Base-by-base conservation (phyloP, 2,329 filamentous ascomycete species). In the Neofusicoccum kwambonambiense region DNA sequence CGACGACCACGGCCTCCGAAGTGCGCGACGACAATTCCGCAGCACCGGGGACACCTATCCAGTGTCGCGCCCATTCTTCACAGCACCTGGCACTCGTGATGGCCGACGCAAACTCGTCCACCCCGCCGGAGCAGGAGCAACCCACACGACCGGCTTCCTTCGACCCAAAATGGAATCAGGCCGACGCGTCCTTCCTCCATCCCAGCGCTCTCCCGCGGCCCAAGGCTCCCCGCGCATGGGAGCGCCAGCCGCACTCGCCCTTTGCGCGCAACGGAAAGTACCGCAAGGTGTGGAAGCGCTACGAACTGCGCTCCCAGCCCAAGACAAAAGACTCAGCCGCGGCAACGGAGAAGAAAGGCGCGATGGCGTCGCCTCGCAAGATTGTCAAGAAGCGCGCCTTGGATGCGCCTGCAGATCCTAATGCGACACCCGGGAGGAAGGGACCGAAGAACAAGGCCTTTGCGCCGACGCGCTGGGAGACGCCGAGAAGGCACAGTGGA, bases 231-330 rank as follows among this genome's bases (percentile, higher is more conserved):
- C 79, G 81, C 52, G 82, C 75, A 52, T 84, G 81, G 81, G 82
- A 84, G 64, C 77, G 82, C 57, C 77, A 76, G 64, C 78, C 80
- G 6, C 72, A 80, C 65, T 76, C 76, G 12, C 80, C 79, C 12
- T 75, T 76, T 62, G 68, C 70, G 19, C 68, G 71, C 15, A 71
- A 75, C 35, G 75, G 74, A 11, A 76, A 74, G 62, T 74, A 77
- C 19, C 78, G 79, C 67, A 82, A 81, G 68, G 78, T 84, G 39
- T 84, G 81, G 81, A 80, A 80, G 60, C 74, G 81, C 65, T 74
- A 77, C 67, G 71, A 70, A 39, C 69, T 75, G 12, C 72, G 74
- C 61, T 71, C 71, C 65, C 62, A 67, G 58, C 49, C 57, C 54
- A 44, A 31, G 67, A 47, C 67, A 69, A 42, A 68, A 50, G 5